phyloP scores from a whole-genome alignment of 148 eudicot genomes.

The Spergularia bocconei region DNA sequence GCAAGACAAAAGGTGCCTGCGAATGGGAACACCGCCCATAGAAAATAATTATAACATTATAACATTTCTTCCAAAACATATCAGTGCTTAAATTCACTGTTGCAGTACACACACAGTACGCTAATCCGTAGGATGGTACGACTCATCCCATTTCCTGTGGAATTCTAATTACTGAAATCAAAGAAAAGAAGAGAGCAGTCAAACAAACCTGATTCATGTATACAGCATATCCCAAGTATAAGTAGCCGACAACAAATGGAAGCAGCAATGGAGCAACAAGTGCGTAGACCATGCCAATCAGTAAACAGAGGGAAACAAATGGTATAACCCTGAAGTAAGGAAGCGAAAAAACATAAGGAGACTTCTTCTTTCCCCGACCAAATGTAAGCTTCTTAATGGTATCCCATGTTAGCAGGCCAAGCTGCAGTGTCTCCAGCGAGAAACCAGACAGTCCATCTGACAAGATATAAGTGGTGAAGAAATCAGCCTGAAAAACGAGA shows the following conservation, averaged over 20 bases:
- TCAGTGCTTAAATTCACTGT: too few relatives aligned
- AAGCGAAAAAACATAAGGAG: slow-evolving; percentile 62
- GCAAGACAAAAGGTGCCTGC: too few relatives aligned
- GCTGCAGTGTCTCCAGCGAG: slow-evolving; percentile 81
- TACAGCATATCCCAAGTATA: slow-evolving; percentile 77
- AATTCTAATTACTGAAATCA: neutral
- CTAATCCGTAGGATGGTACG: too few relatives aligned
- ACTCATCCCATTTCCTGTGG: neutral
- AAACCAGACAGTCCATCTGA: slow-evolving; percentile 89
- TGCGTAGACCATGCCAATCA: slow-evolving; percentile 85
- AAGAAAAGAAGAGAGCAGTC: neutral
- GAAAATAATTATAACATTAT: too few relatives aligned
- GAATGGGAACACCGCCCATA: too few relatives aligned
- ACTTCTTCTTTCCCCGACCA: slow-evolving; percentile 61
- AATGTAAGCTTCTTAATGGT: slow-evolving; percentile 43
- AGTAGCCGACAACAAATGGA: slow-evolving; percentile 83
- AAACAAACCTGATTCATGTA: slow-evolving; percentile 74
- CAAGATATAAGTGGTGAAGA: slow-evolving; percentile 87
- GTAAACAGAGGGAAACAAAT: slow-evolving; percentile 54
- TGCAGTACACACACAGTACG: too few relatives aligned
- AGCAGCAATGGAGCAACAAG: slow-evolving; percentile 86
- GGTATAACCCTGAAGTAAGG: slow-evolving; percentile 79
- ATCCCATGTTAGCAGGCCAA: slow-evolving; percentile 75
- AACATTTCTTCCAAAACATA: too few relatives aligned
- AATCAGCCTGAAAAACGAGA: slow-evolving; percentile 65